A percentile compares a stretch with the other conserved stretches of the same genome.
phyloP scores from a whole-genome alignment of 2,329 filamentous ascomycete species.

The Eurotiales sp. region DNA sequence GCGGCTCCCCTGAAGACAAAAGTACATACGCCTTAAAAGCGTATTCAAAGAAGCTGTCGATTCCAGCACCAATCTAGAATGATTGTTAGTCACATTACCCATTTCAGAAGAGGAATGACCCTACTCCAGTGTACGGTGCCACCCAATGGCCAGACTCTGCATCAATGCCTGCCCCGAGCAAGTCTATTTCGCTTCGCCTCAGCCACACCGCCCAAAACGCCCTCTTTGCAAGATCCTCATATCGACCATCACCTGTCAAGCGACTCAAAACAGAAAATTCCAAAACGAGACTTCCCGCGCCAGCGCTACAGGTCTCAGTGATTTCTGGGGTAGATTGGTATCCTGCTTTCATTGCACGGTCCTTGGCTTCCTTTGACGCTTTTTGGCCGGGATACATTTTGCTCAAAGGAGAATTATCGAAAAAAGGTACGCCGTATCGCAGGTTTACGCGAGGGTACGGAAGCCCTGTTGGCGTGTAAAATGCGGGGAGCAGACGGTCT shows the following conservation, averaged over 20 bases:
- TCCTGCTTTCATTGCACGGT: conserved; percentile 38
- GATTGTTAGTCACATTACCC: conserved; percentile 4
- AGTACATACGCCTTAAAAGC: conserved; percentile 91
- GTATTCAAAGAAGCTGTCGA: conserved; percentile 99
- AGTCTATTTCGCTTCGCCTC: conserved; percentile 74
- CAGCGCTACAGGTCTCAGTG: conserved; percentile 94
- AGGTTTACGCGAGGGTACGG: conserved; percentile 95
- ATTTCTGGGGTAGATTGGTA: conserved; percentile 57
- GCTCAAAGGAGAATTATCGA: conserved; percentile 78
- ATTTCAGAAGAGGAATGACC: conserved; percentile 14
- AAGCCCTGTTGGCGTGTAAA: conserved; percentile 84
- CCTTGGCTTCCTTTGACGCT: conserved; percentile 29
- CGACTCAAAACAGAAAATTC: conserved; percentile 90
- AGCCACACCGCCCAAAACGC: conserved; percentile 99
- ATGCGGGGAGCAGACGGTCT: conserved; percentile 80
- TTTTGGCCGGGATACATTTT: conserved; percentile 45
- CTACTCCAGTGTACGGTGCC: conserved; percentile 71
- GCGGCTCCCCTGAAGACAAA: conserved; percentile 65
- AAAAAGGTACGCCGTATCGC: conserved; percentile 86
- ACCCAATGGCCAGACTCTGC: conserved; percentile 89
- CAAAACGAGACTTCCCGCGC: conserved; percentile 89
- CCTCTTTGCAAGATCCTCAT: conserved; percentile 82
- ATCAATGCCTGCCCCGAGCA: conserved; percentile 89
- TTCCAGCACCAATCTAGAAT: conserved; percentile 75
- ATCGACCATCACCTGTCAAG: conserved; percentile 79